Evolutionary conservation across 2,329 filamentous ascomycete genomes (phyloP).

Genomic region (Daldinia sp.): DNA sequence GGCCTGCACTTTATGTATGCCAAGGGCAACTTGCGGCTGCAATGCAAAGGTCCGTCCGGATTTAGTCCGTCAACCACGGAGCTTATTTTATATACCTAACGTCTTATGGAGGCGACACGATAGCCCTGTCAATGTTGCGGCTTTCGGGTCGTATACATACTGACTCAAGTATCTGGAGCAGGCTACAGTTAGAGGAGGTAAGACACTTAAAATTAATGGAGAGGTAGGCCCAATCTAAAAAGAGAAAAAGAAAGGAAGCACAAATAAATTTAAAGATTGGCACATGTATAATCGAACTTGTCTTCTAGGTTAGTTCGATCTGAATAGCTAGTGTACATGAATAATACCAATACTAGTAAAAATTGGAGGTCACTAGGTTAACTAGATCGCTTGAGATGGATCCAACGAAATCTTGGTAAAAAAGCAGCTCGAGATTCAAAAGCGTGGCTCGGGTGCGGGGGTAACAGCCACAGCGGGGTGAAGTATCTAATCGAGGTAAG

Average conservation of each 20-base stretch:
- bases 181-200: neutral
- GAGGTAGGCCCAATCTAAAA: neutral
- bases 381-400: neutral
- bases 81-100: neutral
- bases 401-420: neutral
- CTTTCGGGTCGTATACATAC: neutral
- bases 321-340: too few relatives aligned
- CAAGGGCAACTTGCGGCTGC: conserved; percentile 16
- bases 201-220: neutral
- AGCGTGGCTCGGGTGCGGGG: neutral
- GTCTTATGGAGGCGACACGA: neutral
- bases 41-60: conserved; percentile 15
- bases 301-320: too few relatives aligned
- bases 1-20: conserved; percentile 7
- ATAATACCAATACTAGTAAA: too few relatives aligned
- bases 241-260: neutral
- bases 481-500: neutral
- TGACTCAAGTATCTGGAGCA: neutral
- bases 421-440: neutral
- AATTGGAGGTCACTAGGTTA: neutral
- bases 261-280: too few relatives aligned
- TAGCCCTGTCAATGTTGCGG: neutral
- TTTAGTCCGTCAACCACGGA: neutral
- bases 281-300: too few relatives aligned
- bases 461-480: conserved; percentile 10